Base-by-base conservation (phyloP, 441 rosid genomes). In the Jatropha multifida region DNA sequence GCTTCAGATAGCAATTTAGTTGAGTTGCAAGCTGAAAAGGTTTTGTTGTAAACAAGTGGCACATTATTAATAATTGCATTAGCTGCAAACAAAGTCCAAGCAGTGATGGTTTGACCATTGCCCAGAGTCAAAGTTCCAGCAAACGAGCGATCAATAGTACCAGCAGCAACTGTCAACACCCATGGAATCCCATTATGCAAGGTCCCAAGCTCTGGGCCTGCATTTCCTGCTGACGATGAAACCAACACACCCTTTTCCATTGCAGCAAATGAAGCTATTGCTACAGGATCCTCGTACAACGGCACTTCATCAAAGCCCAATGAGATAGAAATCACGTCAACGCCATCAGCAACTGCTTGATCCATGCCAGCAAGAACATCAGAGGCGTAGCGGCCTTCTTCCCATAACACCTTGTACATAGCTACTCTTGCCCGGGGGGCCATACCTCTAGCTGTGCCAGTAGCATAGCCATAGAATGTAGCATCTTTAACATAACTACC, bases 291-390 rank as follows among this genome's bases (percentile, higher is more conserved):
- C 49, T 82, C 77, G 20, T 82, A 86, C 58, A 86, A 65, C 0
- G 87, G 85, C 65, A 75, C 78, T 4, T 13, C 75, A 59, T 81
- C 85, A 15, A 80, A 79, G 14, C 90, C 87, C 81, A 83, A 74
- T 2, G 90, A 88, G 60, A 86, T 78, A 1, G 92, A 88, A 60
- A 88, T 83, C 61, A 88, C 81, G 70, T 88, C 87, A 4, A 88
- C 90, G 0, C 88, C 91, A 65, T 88, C 90, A 58, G 78, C 78
- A 52, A 88, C 58, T 5, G 88, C 89, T 71, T 74, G 81, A 60
- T 86, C 89, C 81, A 87, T 64, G 6, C 85, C 91, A 15, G 88
- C 91, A 14, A 88, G 85, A 59, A 86, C 91, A 76, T 88, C 89
- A 12, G 88, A 72, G 1, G 86, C 74, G 26, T 80, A 81, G 3